Evolutionary conservation across 345 rosid genomes (phyloP).

Genomic region (Noccaea bulbosa): DNA sequence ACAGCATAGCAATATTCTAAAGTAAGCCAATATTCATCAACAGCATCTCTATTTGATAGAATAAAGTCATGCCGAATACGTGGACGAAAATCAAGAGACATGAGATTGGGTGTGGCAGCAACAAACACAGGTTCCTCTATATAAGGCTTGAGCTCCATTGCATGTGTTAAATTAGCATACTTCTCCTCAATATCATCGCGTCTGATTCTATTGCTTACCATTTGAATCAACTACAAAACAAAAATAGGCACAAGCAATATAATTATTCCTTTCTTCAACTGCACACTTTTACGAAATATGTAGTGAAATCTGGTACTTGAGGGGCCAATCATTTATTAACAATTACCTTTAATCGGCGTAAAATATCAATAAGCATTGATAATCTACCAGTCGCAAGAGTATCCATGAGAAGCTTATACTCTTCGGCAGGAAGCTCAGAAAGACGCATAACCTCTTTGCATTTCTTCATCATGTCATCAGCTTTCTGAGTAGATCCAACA

Average conservation of each 20-base stretch:
- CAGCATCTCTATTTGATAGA: slow-evolving; percentile 73
- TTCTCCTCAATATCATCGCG: slow-evolving; percentile 52
- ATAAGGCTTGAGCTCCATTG: slow-evolving; percentile 87
- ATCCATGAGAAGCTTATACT: slow-evolving; percentile 77
- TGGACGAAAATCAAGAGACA: slow-evolving; percentile 83
- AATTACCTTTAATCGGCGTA: slow-evolving; percentile 82
- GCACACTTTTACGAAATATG: slow-evolving; percentile 1
- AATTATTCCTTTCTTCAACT: background rate
- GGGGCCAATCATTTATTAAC: background rate
- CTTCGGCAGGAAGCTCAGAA: slow-evolving; percentile 70
- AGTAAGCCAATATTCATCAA: slow-evolving; percentile 91
- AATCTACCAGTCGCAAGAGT: slow-evolving; percentile 83
- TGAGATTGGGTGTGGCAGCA: slow-evolving; percentile 55
- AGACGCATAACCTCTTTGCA: slow-evolving; percentile 74
- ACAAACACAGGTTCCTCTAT: slow-evolving; percentile 79
- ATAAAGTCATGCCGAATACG: slow-evolving; percentile 88
- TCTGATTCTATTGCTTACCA: slow-evolving; percentile 58
- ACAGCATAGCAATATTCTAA: slow-evolving; percentile 96
- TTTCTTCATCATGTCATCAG: slow-evolving; percentile 76
- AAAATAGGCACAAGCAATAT: slow-evolving; percentile 8
- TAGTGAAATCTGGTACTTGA: background rate
- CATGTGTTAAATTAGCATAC: slow-evolving; percentile 70
- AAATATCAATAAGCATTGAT: slow-evolving; percentile 74
- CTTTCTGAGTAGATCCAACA: slow-evolving; percentile 70
- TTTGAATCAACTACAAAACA: slow-evolving; percentile 72